Evolutionary conservation across 495 filamentous ascomycete species (phyloP), one percentile per base, ranked within the genome.

Genomic region (Daldinia bambusicola): DNA sequence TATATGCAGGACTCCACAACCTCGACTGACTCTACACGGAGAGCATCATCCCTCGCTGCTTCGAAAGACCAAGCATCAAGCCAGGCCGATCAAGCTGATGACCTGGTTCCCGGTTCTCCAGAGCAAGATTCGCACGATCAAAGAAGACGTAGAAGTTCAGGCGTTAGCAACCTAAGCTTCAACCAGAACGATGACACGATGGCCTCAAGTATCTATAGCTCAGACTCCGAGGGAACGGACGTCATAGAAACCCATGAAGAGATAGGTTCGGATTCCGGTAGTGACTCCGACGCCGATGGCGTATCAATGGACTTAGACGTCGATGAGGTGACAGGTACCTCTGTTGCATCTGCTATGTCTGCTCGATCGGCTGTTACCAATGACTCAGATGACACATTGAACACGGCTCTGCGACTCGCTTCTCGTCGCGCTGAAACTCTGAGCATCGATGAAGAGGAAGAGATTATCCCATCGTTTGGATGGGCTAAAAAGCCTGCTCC

Each of bases 1-100:
- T 90, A 95, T 61, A 87, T 89, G 66, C 92, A 93, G 66, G 93
- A 97, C 75, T 92, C 91, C 36, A 96, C 93, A 0, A 92, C 91
- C 13, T 96, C 93, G 4, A 94, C 92, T 36, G 86, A 93, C 8
- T 88, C 92, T 7, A 89, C 92, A 18, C 84, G 92, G 70, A 86
- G 92, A 63, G 86, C 89, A 50, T 94, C 92, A 2, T 88, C 86
- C 18, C 74, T 88, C 16, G 74, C 78, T 8, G 85, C 87, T 6
- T 36, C 34, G 2, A 83, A 84, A 22, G 67, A 74, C 82, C 14
- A 48, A 22, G 7, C 43, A 48, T 83, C 82, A 18, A 90, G 93
- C 34, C 84, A 86, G 3, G 87, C 89, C 0, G 87, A 90, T 38
- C 84, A 86, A 63, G 80, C 82, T 14, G 88, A 91, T 37, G 89